Evolutionary conservation across 129 eudicot species (phyloP), one percentile per base, ranked within the genome.

Genomic region (Glebionis coronaria): DNA sequence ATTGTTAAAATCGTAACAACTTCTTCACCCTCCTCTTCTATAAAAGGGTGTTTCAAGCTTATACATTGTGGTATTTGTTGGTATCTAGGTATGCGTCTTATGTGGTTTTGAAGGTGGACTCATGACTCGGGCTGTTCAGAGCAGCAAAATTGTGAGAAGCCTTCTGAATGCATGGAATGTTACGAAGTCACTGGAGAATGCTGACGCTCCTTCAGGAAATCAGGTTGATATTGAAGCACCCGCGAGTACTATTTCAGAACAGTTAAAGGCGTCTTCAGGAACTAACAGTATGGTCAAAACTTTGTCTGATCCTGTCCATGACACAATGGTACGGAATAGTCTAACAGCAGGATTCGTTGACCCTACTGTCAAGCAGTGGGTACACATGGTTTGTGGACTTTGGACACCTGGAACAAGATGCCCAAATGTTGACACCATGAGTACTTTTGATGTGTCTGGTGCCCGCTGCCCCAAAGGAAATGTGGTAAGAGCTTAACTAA

Each of bases 321-420:
- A 67, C 29, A 57, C 67, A 52, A 38, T 56, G 71, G 59, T 81
- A 21, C 45, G 14, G 5, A 84, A 84, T 61, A 81, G 82, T 73
- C 68, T 81, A 63, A 72, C 83, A 52, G 75, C 84, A 3, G 90
- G 90, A 15, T 28, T 75, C 21, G 21, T 75, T 79, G 80, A 78
- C 80, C 21, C 78, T n/a, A 78, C 76, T 23, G 77, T 81, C 29
- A 81, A 81, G 80, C 90, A 84, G 70, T 84, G 90, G 90, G 76
- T 84, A 54, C 90, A 84, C 73, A 76, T 84, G 87, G 90, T 84
- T 53, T 84, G 90, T 81, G 90, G 87, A 19, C 84, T 84, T 25
- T 84, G 90, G 90, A 84, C 90, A 72, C 90, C 90, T 10, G 84
- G 79, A 51, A 81, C 87, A 21, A 61, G 86, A 40, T 84, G 90